phyloP scores from a whole-genome alignment of 2,329 filamentous ascomycete species.

The Penicillium palitans region DNA sequence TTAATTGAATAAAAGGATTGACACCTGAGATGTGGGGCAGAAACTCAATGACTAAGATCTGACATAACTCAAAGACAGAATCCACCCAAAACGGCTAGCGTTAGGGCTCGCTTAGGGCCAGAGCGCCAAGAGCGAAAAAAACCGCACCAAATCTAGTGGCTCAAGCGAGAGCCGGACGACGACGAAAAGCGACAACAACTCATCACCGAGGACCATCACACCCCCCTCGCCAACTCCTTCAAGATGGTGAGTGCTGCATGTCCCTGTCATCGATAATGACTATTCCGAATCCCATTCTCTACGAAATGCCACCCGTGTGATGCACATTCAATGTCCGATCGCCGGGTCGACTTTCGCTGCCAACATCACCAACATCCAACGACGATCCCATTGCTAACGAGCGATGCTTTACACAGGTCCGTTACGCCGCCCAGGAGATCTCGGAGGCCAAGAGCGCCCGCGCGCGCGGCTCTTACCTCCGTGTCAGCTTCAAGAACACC shows the following conservation, averaged over 20 bases:
- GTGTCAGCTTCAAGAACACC: conserved; percentile 99
- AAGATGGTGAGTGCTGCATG: conserved; percentile 47
- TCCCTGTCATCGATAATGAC: conserved; percentile 13
- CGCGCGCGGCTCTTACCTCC: conserved; percentile 97
- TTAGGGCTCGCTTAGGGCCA: conserved; percentile 47
- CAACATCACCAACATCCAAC: conserved; percentile 10
- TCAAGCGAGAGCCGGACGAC: conserved; percentile 36
- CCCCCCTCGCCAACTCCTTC: conserved; percentile 44
- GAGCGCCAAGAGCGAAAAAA: conserved; percentile 43
- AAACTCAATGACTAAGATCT: conserved; percentile 7
- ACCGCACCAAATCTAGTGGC: conserved; percentile 39
- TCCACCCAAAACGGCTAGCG: conserved; percentile 32
- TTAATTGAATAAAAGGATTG: neutral
- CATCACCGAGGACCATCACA: conserved; percentile 46
- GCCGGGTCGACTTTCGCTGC: conserved; percentile 10
- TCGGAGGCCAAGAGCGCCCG: conserved; percentile 89
- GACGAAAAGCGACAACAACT: conserved; percentile 42
- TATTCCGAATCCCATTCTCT: conserved; percentile 12
- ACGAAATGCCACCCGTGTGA: conserved; percentile 16
- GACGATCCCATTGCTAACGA: conserved; percentile 33
- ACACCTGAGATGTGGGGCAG: conserved; percentile 5
- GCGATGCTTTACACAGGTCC: conserved; percentile 63
- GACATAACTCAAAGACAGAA: conserved; percentile 9
- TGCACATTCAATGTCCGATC: conserved; percentile 12
- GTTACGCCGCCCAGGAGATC: conserved; percentile 92